Base-by-base conservation (phyloP, 108 stramenopile genomes). In the Bacterosira constricta region DNA sequence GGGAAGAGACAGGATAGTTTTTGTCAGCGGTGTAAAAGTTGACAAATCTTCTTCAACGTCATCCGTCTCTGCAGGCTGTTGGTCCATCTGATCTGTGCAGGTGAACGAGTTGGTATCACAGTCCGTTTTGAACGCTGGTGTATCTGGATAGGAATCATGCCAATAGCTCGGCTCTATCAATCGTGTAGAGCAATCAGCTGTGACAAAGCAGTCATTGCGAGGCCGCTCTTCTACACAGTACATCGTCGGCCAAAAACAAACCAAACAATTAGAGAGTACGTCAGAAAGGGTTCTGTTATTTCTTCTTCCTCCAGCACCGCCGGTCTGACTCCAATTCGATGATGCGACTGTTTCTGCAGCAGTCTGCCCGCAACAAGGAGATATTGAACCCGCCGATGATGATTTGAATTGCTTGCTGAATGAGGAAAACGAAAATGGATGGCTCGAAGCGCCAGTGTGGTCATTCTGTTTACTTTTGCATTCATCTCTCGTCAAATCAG, bases 151-250 rank as follows among this genome's bases (percentile, higher is more conserved):
- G 25, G 25, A 38, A 41, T 38, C 59, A 6, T 21, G 29, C 34
- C 25, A n/a, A 4, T n/a, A n/a, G n/a, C n/a, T n/a, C n/a, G n/a
- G n/a, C n/a, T n/a, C n/a, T n/a, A 54, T 15, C 29, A 68, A 45
- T 53, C 32, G 2, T 4, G 31, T 21, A 23, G 47, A 65, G 32
- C 15, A 30, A 61, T 67, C 51, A 9, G 54, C 36, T 20, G 41
- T 39, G 38, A 75, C 37, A 67, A 75, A 75, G 54, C 74, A 75
- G 52, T 75, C 66, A 11, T 57, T 54, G 4, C 50, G 52, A 39
- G 31, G 35, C 11, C 21, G 26, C 20, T 46, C 26, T 69, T 73
- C 35, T n/a, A 27, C 25, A 6, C 13, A 15, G 18, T 58, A 47
- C 4, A 49, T 6, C 23, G 46, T 38, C n/a, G 59, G 58, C 58